These are phyloP conservation scores for Ophiostoma tasmaniense DNA, from an alignment of 2,329 filamentous ascomycete genomes.

Conservation along the genomic window DNA sequence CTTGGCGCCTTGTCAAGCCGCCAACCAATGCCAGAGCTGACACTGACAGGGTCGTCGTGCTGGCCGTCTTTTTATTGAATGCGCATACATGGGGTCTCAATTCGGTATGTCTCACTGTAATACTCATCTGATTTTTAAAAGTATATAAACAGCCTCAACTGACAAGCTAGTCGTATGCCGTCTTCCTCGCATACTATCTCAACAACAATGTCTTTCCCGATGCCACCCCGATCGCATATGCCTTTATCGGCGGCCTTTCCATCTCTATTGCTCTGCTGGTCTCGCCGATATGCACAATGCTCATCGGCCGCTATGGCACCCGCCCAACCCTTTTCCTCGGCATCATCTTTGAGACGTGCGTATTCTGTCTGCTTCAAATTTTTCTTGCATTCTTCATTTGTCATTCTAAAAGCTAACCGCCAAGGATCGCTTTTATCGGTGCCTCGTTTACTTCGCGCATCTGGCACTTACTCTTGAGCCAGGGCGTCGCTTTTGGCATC, in stretches of 20 bases:
- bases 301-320: conserved; percentile 54
- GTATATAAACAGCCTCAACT: background rate
- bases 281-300: conserved; percentile 58
- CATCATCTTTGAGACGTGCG: conserved; percentile 50
- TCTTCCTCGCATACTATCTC: conserved; percentile 51
- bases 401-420: background rate
- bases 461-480: conserved; percentile 68
- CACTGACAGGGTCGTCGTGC: conserved; percentile 39
- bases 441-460: conserved; percentile 60
- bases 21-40: background rate
- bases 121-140: too few relatives aligned
- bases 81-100: conserved; percentile 71
- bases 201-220: conserved; percentile 52
- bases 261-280: conserved; percentile 58
- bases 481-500: conserved; percentile 68
- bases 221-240: conserved; percentile 58
- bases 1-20: background rate
- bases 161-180: conserved; percentile 40
- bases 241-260: conserved; percentile 67
- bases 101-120: conserved; percentile 36
- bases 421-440: conserved; percentile 51
- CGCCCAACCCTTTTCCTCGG: conserved; percentile 56
- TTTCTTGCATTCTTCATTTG: too few relatives aligned
- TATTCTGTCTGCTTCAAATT: background rate
- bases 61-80: conserved; percentile 49